A percentile compares a stretch with the other conserved stretches of the same genome.
Evolutionary conservation across 2,329 filamentous ascomycete species (phyloP).

Genomic region (Mycosphaerella sp.): DNA sequence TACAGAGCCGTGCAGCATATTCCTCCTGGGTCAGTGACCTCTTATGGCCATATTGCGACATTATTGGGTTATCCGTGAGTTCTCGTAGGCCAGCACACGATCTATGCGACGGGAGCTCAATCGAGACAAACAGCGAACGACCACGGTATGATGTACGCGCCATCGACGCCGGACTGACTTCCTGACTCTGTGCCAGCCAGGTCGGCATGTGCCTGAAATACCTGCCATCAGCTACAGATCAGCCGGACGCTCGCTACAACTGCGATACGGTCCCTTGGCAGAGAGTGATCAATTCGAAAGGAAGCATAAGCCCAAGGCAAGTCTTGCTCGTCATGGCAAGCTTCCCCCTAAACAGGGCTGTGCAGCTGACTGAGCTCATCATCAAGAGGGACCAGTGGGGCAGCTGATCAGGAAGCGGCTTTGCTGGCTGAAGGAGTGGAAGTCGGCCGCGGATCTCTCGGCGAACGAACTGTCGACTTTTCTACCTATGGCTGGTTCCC

Average conservation of each 20-base stretch:
- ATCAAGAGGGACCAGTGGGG: constrained; percentile 38
- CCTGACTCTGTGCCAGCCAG: constrained; percentile 48
- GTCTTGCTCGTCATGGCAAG: constrained; percentile 20
- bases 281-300: constrained; percentile 81
- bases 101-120: constrained; percentile 32
- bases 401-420: constrained; percentile 43
- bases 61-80: constrained; percentile 63
- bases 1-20: constrained; percentile 83
- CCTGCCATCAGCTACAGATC: constrained; percentile 51
- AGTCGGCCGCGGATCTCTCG: constrained; percentile 42
- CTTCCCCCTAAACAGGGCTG: neutral
- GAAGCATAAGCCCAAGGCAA: constrained; percentile 77
- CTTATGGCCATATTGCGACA: constrained; percentile 73
- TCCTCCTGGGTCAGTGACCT: constrained; percentile 74
- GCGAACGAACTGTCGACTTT: constrained; percentile 45
- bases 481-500: constrained; percentile 47
- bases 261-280: constrained; percentile 85
- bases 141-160: constrained; percentile 15
- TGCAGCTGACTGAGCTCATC: constrained; percentile 11
- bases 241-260: constrained; percentile 55
- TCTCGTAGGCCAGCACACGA: neutral
- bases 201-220: constrained; percentile 89
- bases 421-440: constrained; percentile 45
- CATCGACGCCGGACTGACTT: constrained; percentile 3
- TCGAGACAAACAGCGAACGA: constrained; percentile 10